phyloP scores from a whole-genome alignment of 352 stramenopile genomes.

The Aphanomyces astaci region DNA sequence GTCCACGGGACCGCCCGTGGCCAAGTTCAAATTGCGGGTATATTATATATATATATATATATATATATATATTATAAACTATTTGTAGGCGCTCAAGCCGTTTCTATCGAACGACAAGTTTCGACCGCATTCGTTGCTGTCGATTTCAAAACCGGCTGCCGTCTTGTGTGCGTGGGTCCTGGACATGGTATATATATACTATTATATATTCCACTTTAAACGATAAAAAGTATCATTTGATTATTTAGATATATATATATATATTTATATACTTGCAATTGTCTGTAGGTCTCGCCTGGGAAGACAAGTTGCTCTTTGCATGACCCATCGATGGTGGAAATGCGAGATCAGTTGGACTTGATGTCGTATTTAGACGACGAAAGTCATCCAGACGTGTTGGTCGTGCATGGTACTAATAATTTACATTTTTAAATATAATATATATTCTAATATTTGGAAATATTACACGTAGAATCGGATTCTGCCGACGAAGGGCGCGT shows the following conservation, averaged over 20 bases:
- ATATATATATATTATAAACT: too few relatives aligned
- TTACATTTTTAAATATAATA: background rate
- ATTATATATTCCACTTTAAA: background rate
- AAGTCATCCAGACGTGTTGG: background rate
- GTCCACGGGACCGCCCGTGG: slow-evolving; percentile 36
- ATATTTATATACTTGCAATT: too few relatives aligned
- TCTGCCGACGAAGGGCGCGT: background rate
- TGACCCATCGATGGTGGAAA: background rate
- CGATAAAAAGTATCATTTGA: too few relatives aligned
- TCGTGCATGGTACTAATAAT: background rate
- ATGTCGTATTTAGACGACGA: background rate
- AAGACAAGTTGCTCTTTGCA: background rate
- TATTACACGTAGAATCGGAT: slow-evolving; percentile 11
- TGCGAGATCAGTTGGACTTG: background rate
- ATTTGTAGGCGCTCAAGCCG: slow-evolving; percentile 36
- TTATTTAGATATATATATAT: too few relatives aligned
- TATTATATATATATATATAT: too few relatives aligned
- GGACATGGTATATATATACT: background rate
- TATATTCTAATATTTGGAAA: too few relatives aligned
- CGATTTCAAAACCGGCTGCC: slow-evolving; percentile 42
- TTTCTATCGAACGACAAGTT: slow-evolving; percentile 71
- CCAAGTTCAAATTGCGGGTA: slow-evolving; percentile 59
- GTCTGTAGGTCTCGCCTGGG: background rate
- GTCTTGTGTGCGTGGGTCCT: slow-evolving; percentile 64
- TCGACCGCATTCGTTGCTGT: slow-evolving; percentile 47